Percentiles rank a stretch among this genome's conserved stretches.
Evolutionary conservation across 2,329 filamentous ascomycete species (phyloP).

Genomic region (Emericellopsis atlantica): DNA sequence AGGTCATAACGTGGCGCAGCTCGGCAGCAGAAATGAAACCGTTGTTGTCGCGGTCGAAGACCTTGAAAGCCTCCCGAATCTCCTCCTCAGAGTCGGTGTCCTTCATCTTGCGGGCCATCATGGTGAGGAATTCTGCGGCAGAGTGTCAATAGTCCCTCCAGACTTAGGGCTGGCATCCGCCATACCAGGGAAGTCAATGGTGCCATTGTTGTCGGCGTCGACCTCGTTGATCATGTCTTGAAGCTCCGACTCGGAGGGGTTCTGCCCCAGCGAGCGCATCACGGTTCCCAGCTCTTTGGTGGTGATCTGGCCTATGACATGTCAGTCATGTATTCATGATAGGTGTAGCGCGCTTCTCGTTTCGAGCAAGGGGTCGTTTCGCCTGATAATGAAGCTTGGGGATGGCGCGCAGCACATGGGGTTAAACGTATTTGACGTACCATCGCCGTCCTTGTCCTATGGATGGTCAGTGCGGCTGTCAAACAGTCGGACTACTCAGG

Average conservation of each 20-base stretch:
- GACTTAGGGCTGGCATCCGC: neutral
- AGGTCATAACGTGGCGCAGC: constrained; percentile 84
- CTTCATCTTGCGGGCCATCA: constrained; percentile 95
- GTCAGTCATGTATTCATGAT: neutral
- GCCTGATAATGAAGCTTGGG: no score
- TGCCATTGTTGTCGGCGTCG: constrained; percentile 85
- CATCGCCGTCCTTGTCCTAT: constrained; percentile 80
- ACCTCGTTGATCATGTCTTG: constrained; percentile 95
- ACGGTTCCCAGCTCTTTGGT: constrained; percentile 84
- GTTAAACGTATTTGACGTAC: constrained; percentile 38
- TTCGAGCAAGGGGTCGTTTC: neutral
- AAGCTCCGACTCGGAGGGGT: constrained; percentile 79
- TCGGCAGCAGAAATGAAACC: constrained; percentile 84
- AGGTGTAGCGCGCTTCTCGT: neutral
- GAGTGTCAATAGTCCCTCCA: neutral
- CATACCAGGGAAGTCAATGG: constrained; percentile 79
- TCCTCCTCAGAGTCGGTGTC: constrained; percentile 86
- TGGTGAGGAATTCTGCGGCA: constrained; percentile 66
- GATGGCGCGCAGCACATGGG: no score
- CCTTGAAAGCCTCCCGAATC: constrained; percentile 81
- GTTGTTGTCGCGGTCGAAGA: constrained; percentile 84
- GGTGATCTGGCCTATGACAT: constrained; percentile 66
- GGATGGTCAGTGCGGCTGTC: neutral
- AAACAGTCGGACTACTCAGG: no score
- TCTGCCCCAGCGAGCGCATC: constrained; percentile 83